Evolutionary conservation across 805 yeast genomes (phyloP).

Genomic region (Zygoascus bituminiphila): DNA sequence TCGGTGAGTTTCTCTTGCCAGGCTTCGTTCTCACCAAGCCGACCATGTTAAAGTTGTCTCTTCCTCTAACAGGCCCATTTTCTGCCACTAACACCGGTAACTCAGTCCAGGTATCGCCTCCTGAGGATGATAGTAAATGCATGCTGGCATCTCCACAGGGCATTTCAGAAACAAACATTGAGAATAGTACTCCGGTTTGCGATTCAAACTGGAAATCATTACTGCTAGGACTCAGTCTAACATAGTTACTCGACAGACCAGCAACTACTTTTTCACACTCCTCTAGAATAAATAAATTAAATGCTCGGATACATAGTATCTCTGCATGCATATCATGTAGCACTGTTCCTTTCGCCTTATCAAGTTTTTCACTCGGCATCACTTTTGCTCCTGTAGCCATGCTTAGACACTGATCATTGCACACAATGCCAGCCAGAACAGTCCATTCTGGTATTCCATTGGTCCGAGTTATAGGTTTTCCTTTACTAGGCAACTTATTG

Average conservation of each 20-base stretch:
- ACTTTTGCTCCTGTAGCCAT: constrained; percentile 82
- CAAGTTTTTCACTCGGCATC: constrained; percentile 44
- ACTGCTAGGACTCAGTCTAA: neutral
- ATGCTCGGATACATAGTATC: constrained; percentile 58
- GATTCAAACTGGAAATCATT: neutral
- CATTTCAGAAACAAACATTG: constrained; percentile 59
- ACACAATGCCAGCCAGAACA: constrained; percentile 67
- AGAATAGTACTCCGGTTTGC: constrained; percentile 33
- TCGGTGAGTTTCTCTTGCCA: constrained; percentile 71
- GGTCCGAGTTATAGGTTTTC: constrained; percentile 53
- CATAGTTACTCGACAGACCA: constrained; percentile 7
- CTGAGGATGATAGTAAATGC: constrained; percentile 29
- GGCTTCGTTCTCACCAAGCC: constrained; percentile 89
- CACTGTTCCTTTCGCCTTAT: constrained; percentile 45
- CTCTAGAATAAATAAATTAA: constrained; percentile 52
- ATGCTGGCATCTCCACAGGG: constrained; percentile 93
- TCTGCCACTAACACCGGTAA: constrained; percentile 9
- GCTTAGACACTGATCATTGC: constrained; percentile 31
- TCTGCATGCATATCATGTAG: constrained; percentile 93
- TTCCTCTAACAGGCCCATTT: constrained; percentile 43
- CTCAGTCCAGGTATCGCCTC: constrained; percentile 16
- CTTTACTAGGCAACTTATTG: constrained; percentile 29
- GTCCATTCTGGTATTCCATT: constrained; percentile 78
- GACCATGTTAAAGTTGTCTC: constrained; percentile 44
- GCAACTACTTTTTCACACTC: constrained; percentile 32